A percentile compares a stretch with the other conserved stretches of the same genome.
phyloP scores from a whole-genome alignment of 148 eudicot species.

The Silene uniflora region DNA sequence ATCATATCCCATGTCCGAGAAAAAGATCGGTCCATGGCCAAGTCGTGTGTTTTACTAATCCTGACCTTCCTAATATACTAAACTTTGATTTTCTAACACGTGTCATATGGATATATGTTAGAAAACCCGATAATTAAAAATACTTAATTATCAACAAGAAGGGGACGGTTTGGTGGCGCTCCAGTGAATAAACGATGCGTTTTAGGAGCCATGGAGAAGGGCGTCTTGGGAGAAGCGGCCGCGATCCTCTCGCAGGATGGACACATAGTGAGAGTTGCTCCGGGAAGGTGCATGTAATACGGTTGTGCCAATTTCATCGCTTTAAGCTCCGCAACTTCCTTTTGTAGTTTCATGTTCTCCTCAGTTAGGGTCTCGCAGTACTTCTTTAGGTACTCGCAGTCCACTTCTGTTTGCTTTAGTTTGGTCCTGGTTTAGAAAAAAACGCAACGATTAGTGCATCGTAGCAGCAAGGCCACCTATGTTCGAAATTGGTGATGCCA shows the following conservation, averaged over 20 bases:
- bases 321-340: constrained; percentile 66
- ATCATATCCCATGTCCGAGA: constrained; percentile 26
- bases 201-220: constrained; percentile 33
- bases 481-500: no score
- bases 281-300: constrained; percentile 60
- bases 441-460: background rate
- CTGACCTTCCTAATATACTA: background rate
- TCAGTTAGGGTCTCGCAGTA: constrained; percentile 69
- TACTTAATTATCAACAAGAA: constrained; percentile 34
- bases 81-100: background rate
- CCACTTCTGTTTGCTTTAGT: constrained; percentile 54
- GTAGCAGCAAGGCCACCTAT: constrained; percentile 6
- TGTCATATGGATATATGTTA: no score
- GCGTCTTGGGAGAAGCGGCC: constrained; percentile 24
- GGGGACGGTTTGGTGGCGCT: constrained; percentile 44
- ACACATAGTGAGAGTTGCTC: constrained; percentile 74
- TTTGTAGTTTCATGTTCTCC: constrained; percentile 69
- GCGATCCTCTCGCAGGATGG: constrained; percentile 72
- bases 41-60: constrained; percentile 9
- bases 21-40: constrained; percentile 29
- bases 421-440: constrained; percentile 29
- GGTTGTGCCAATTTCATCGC: constrained; percentile 48
- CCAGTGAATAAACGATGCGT: constrained; percentile 40
- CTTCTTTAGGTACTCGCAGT: constrained; percentile 75
- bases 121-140: background rate